Evolutionary conservation across 192 early-diverging fungal species (phyloP).

Genomic region (Linnemannia exigua): DNA sequence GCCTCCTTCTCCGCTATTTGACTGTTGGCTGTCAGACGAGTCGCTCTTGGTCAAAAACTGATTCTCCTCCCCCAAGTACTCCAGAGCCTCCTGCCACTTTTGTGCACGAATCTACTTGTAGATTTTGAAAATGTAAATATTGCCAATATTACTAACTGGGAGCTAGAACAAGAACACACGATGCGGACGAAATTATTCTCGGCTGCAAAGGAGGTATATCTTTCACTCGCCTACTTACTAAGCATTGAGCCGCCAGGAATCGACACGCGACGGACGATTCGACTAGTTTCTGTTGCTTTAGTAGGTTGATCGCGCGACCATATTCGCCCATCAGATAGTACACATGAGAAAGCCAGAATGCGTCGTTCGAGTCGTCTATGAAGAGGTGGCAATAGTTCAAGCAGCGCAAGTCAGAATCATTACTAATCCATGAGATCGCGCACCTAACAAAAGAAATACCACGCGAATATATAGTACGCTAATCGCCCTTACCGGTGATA

Average conservation of each 20-base stretch:
- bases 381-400: background rate
- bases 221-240: constrained; percentile 47
- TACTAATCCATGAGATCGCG: background rate
- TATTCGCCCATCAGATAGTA: constrained; percentile 65
- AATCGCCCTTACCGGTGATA: constrained; percentile 63
- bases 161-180: background rate
- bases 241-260: constrained; percentile 67
- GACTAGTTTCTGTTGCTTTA: constrained; percentile 58
- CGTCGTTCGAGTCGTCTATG: constrained; percentile 63
- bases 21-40: constrained; percentile 14
- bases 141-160: background rate
- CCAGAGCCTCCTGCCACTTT: constrained; percentile 68
- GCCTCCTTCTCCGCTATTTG: constrained; percentile 58
- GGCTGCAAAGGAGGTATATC: background rate
- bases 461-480: background rate
- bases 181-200: background rate
- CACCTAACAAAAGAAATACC: background rate
- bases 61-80: constrained; percentile 66
- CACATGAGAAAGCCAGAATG: constrained; percentile 63
- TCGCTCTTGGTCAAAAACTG: constrained; percentile 43
- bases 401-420: background rate
- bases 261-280: constrained; percentile 63
- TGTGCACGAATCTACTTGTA: constrained; percentile 59
- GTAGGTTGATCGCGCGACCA: constrained; percentile 59
- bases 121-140: background rate